Evolutionary conservation across 2,329 filamentous ascomycete genomes (phyloP).

Genomic region (Colletotrichum tabaci): DNA sequence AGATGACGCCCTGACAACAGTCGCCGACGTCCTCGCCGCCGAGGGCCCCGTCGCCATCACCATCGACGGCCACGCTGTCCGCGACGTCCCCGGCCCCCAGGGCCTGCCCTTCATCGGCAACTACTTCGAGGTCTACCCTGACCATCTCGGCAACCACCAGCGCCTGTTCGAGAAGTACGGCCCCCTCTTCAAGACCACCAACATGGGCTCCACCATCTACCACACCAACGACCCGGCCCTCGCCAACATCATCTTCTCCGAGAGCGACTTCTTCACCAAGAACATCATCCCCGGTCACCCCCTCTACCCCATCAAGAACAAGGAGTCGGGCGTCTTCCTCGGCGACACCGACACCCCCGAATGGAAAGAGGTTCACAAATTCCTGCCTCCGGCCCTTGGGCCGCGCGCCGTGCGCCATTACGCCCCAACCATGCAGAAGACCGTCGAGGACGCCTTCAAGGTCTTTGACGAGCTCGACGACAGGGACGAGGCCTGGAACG

Average conservation of each 20-base stretch:
- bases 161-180: conserved; percentile 68
- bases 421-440: conserved; percentile 70
- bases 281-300: conserved; percentile 66
- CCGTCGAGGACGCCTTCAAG: conserved; percentile 64
- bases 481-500: conserved; percentile 62
- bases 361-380: conserved; percentile 71
- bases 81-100: conserved; percentile 64
- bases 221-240: conserved; percentile 66
- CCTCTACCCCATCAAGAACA: conserved; percentile 58
- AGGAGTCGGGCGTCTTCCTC: conserved; percentile 60
- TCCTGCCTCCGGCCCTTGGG: conserved; percentile 70
- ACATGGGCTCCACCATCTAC: conserved; percentile 65
- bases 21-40: conserved; percentile 54
- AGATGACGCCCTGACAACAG: conserved; percentile 49
- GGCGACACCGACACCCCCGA: conserved; percentile 66
- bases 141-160: conserved; percentile 71
- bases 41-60: conserved; percentile 57
- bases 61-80: conserved; percentile 65
- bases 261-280: conserved; percentile 69
- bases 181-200: conserved; percentile 65
- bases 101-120: conserved; percentile 66
- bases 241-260: conserved; percentile 61
- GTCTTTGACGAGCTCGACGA: conserved; percentile 67
- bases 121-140: conserved; percentile 69
- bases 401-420: conserved; percentile 75